Base-by-base conservation (phyloP, 371 early-diverging fungal genomes). In the Mucor lusitanicus region DNA sequence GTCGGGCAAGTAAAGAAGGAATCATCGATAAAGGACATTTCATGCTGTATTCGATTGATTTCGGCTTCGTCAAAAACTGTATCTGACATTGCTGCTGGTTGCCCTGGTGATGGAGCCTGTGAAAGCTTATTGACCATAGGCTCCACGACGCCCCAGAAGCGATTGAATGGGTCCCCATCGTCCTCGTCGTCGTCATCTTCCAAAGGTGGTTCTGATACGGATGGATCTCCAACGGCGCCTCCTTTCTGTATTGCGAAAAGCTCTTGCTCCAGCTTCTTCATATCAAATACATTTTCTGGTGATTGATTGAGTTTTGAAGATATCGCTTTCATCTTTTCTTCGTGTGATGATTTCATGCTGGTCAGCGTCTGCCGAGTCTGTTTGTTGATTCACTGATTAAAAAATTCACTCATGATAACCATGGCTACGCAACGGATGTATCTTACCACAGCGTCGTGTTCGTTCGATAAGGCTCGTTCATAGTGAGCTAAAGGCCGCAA, bases 111-210 rank as follows among this genome's bases (percentile, higher is more conserved):
- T 0, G 89, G 80, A 12, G 92, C 79, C 40, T 86, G 87, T 0
- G 92, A 88, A 17, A 91, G 81, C 59, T 90, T 90, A 33, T 88
- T 84, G 6, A 94, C 87, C 62, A 94, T 70, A 27, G 84, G 85
- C 64, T 92, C 92, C 8, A 94, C 90, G 2, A 85, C 90, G 11
- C 91, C 88, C 90, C 91, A 92, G 63, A 94, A 92, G 69, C 88
- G 90, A 74, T 92, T 90, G 75, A 94, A 92, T 12, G 93, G 94
- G 76, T 92, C 94, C 7, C 88, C 72, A 8, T 79, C 78, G 5
- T 86, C 87, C 23, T 83, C 71, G 4, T 77, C 68, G 55, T 58
- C 39, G 1, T 7, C 32, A 1, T 32, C 23, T 44, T 61, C 62
- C 32, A 54, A 44, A 1, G 55, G 23, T 25, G 61, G 37, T 15